Conservation (phyloP, 306 rosid species). For the Sicyos baderoa region DNA sequence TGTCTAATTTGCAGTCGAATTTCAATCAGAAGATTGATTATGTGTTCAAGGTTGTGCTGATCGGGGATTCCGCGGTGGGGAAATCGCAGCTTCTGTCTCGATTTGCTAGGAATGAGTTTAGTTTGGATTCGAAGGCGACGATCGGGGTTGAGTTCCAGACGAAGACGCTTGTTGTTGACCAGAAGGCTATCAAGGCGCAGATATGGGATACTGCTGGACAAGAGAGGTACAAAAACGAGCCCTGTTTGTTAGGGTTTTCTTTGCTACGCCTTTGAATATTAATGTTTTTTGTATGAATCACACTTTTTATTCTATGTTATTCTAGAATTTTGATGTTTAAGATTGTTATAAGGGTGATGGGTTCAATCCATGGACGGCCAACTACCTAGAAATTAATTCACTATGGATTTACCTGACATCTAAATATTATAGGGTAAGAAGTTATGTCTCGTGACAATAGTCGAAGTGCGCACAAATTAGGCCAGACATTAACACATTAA, state of each 20-base stretch:
- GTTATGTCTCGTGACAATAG: no score
- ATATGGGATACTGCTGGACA: slow-evolving; percentile 99
- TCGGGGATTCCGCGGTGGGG: slow-evolving; percentile 92
- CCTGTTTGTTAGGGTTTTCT: background rate
- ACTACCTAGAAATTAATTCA: no score
- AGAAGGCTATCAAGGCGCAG: slow-evolving; percentile 81
- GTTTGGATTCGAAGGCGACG: slow-evolving; percentile 70
- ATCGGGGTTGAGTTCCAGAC: slow-evolving; percentile 93
- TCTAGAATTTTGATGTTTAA: background rate
- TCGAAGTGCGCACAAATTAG: no score
- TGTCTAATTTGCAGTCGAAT: slow-evolving; percentile 59
- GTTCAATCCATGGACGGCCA: no score
- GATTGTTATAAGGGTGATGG: background rate
- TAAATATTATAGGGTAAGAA: no score
- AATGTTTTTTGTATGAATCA: background rate
- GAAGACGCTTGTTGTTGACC: slow-evolving; percentile 68
- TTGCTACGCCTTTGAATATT: background rate
- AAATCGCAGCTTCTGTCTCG: slow-evolving; percentile 84
- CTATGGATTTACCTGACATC: no score
- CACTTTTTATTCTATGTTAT: background rate
- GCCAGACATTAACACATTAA: no score
- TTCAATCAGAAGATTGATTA: slow-evolving; percentile 74
- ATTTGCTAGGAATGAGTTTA: slow-evolving; percentile 64
- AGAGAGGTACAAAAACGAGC: slow-evolving; percentile 50
- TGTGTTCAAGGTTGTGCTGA: slow-evolving; percentile 77